phyloP scores from a whole-genome alignment of 805 yeast genomes.

The Saturnispora besseyi region DNA sequence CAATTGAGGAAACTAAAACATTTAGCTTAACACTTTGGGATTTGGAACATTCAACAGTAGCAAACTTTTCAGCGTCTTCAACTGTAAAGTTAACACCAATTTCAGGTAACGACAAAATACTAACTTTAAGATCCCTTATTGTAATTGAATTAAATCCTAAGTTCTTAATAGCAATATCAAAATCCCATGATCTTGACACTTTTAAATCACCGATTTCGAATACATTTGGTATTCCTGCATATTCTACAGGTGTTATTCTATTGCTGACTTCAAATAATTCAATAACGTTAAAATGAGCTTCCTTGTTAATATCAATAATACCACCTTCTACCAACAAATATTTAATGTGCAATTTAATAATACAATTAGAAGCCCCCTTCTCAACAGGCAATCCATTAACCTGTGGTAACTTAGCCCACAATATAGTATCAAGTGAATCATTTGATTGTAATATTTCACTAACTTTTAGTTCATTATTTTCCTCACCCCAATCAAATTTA shows the following conservation, averaged over 20 bases:
- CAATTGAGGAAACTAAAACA: neutral
- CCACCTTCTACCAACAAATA: slow-evolving; percentile 7
- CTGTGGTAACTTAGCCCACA: slow-evolving; percentile 18
- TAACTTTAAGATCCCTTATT: neutral
- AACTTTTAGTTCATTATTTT: slow-evolving; percentile 6
- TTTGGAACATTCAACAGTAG: neutral
- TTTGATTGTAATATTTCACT: slow-evolving; percentile 10
- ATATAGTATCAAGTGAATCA: neutral
- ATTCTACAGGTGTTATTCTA: slow-evolving; percentile 3
- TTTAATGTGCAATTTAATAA: slow-evolving; percentile 13
- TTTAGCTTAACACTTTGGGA: slow-evolving; percentile 1
- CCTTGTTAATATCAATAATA: slow-evolving; percentile 2
- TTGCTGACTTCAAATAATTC: slow-evolving; percentile 10
- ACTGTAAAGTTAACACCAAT: neutral
- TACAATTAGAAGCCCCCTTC: slow-evolving; percentile 11
- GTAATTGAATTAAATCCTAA: slow-evolving; percentile 25
- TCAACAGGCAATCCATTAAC: slow-evolving; percentile 12
- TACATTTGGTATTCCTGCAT: slow-evolving; percentile 5
- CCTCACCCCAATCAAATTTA: slow-evolving; percentile 16
- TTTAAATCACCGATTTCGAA: neutral
- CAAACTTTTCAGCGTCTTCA: slow-evolving; percentile 1
- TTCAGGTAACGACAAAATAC: slow-evolving; percentile 8
- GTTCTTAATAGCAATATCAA: slow-evolving; percentile 10
- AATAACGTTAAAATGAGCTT: slow-evolving; percentile 3
- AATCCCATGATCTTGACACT: slow-evolving; percentile 17